Evolutionary conservation across 805 yeast species (phyloP), one percentile per base, ranked within the genome.

Genomic region (Ogataea minuta): DNA sequence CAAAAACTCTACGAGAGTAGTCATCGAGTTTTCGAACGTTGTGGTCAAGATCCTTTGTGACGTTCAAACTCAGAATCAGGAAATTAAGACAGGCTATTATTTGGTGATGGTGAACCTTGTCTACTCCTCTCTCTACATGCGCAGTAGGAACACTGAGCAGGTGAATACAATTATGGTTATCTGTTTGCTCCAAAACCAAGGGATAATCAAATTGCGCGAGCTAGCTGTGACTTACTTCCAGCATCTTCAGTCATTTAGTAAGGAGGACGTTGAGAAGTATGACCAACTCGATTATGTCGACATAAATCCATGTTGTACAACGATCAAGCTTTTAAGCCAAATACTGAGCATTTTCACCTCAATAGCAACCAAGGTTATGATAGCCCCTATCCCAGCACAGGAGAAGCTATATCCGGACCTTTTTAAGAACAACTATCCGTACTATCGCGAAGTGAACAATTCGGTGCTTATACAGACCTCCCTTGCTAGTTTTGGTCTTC

Each of bases 141-240:
- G 54, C 26, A 34, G 48, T 17, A 48, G 63, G 21, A 42, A 48
- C 9, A 33, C 53, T 2, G 64, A 49, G 39, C 55, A 44, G 29
- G 47, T 69, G 4, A 68, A 66, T 24, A 66, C 75, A 0, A 52
- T 74, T 0, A 57, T 76, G 45, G 58, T 64, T 2, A 65, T 79
- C 16, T 54, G 72, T n/a, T 68, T 80, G 31, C 62, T 79, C 40
- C 81, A 79, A 50, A 54, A 63, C 28, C 75, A 72, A 7, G 79
- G 80, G 4, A 71, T 70, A 39, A 51, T 59, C 3, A 50, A 46
- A 4, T 52, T 71, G 31, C 60, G 59, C 28, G 57, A 62, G 4
- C 31, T 56, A 8, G 53, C 58, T 2, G 24, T 48, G 11, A 41
- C 45, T 27, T 49, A 62, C 49, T 31, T 47, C 42, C 21, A 40